Base-by-base conservation (phyloP, 345 rosid genomes). In the Lumnitzera littorea region DNA sequence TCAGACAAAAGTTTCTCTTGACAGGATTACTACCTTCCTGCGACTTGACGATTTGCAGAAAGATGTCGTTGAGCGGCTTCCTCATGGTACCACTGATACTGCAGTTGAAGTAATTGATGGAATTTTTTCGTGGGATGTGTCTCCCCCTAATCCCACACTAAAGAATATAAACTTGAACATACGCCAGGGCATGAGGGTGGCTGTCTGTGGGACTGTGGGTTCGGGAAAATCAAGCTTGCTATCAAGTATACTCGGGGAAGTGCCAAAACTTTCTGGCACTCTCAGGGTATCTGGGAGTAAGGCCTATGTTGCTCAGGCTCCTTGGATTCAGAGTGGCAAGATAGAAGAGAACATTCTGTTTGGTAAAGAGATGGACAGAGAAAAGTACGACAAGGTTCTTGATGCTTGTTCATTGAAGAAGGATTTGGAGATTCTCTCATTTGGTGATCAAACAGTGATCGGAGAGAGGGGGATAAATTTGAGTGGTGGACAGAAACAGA, bases 261-360 rank as follows among this genome's bases (percentile, higher is more conserved):
- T 84, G 13, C 82, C 87, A 0, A 89, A 80, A 72, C 62, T 80
- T 61, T 82, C 89, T 0, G 96, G 97, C 51, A 66, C 76, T 13
- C 53, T 82, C 25, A 81, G 73, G 70, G 63, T 91, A 57, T 72
- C 81, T 61, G 98, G 96, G 57, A 70, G 78, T 29, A 88, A 73
- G 71, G 96, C 95, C 24, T 88, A 83, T 23, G 91, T 88, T 61
- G 72, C 96, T 17, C 98, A 88, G 56, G 81, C 95, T 52, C 83
- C 98, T 57, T 91, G 98, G 98, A 91, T 91, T 54, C 90, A 86
- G 70, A 86, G 88, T 23, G 86, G 95, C 62, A 91, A 72, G 62
- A 79, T 91, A 47, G 88, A 78, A 61, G 97, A 91, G 12, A 91
- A 91, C 74, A 82, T 91, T 57, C 72, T 91, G 81, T 91, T 91